Base-by-base conservation (phyloP, 345 rosid species). In the Aquilaria malaccensis region DNA sequence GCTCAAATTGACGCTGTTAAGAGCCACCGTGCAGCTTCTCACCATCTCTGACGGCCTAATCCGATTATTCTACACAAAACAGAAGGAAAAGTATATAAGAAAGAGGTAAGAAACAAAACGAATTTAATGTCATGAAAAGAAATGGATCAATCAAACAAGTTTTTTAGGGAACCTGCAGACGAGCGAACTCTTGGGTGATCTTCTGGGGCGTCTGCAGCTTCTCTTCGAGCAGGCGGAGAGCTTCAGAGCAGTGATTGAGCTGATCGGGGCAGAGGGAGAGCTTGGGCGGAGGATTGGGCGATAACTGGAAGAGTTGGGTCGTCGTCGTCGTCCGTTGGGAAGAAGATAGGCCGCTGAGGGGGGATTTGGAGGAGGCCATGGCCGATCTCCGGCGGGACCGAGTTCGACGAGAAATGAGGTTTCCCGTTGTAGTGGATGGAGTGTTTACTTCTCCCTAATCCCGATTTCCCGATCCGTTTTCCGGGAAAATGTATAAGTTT, bases 181-280 rank as follows among this genome's bases (percentile, higher is more conserved):
- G 62, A 63, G 66, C 67, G 63, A 89, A 93, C 71, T 89, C 98
- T 30, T 68, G 78, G 52, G 52, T 11, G 67, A 93, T 79, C 6
- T 57, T 60, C 4, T 80, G 65, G 9, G 80, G 85, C 57, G 58
- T 61, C 46, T 43, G 65, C 66, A 81, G 69, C 76, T 76, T 85
- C 9, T 72, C 71, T 32, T 68, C 63, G 79, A 93, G 58, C 68
- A 58, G 69, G 1, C 9, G 52, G 65, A 87, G 91, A 62, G 97
- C 96, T 60, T 84, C 75, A 37, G 71, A 75, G 73, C 98, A 93
- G 75, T 67, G 53, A 11, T 33, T 60, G 78, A 62, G 67, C 81
- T 93, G 97, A 67, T 85, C 85, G 51, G 79, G 49, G 0, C 91
- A 68, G 59, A 87, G 85, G 13, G 81, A 55, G 51, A 74, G 76